phyloP scores from a whole-genome alignment of 805 yeast species.

The Naumovozyma baii region DNA sequence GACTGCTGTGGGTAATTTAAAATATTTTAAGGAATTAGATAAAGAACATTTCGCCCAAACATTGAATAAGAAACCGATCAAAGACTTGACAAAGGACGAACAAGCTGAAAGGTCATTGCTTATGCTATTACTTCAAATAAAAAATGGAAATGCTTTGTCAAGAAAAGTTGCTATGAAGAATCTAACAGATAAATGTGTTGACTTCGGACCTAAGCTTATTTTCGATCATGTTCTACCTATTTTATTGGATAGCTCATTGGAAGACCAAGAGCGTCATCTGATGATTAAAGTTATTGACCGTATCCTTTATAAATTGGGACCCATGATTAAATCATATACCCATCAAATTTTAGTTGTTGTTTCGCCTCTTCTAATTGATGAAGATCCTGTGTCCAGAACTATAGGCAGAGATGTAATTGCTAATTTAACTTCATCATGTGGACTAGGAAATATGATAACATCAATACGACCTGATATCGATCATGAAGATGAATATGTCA shows the following conservation, averaged over 20 bases:
- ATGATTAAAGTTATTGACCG: constrained; percentile 69
- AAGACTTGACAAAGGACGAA: constrained; percentile 41
- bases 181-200: constrained; percentile 51
- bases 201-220: constrained; percentile 59
- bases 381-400: constrained; percentile 59
- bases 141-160: constrained; percentile 63
- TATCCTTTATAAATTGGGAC: constrained; percentile 55
- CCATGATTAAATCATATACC: constrained; percentile 58
- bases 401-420: constrained; percentile 77
- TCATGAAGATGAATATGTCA: constrained; percentile 67
- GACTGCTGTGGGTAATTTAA: constrained; percentile 57
- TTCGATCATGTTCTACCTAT: constrained; percentile 70
- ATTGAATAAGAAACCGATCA: constrained; percentile 28
- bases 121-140: constrained; percentile 55
- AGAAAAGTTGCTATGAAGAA: constrained; percentile 64
- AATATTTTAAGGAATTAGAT: constrained; percentile 64
- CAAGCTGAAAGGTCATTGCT: constrained; percentile 50
- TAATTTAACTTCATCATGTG: constrained; percentile 69
- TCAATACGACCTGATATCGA: constrained; percentile 75
- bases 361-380: constrained; percentile 73
- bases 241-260: constrained; percentile 58
- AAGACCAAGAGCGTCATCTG: constrained; percentile 75
- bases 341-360: constrained; percentile 63
- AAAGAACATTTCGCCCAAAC: constrained; percentile 59
- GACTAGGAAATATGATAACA: constrained; percentile 70